Conservation (phyloP, 768 basidiomycete species). For the Naganishia vishniacii region DNA sequence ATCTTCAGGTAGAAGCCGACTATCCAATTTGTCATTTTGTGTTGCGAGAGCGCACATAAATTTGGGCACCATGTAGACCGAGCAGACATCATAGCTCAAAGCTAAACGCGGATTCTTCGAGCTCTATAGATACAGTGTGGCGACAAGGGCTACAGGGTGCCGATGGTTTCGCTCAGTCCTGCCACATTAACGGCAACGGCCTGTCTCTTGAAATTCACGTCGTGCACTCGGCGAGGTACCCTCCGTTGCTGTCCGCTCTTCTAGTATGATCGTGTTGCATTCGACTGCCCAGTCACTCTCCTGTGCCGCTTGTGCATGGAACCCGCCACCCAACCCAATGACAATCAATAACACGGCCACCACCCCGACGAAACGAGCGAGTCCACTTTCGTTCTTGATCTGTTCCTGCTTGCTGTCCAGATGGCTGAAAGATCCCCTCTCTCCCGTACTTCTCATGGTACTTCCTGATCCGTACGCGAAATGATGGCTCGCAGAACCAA, state of each 20-base stretch:
- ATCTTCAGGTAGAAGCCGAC: too few species aligned
- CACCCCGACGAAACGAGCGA: conserved; percentile 39
- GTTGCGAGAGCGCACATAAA: too few species aligned
- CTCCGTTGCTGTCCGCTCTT: too few species aligned
- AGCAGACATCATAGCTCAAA: too few species aligned
- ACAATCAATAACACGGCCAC: conserved; percentile 41
- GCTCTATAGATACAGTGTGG: background rate
- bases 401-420: conserved; percentile 15
- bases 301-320: conserved; percentile 39
- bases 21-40: too few species aligned
- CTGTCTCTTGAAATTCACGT: too few species aligned
- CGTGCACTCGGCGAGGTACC: too few species aligned
- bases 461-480: conserved; percentile 17
- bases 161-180: too few species aligned
- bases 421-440: conserved; percentile 6
- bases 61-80: too few species aligned
- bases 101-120: too few species aligned
- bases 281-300: background rate
- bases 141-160: background rate
- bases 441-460: conserved; percentile 11
- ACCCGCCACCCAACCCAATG: conserved; percentile 43
- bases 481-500: conserved; percentile 26
- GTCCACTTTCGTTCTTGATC: conserved; percentile 30
- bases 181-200: too few species aligned
- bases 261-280: background rate